phyloP scores from a whole-genome alignment of 257 asterid genomes.

The Scutellaria barbata region DNA sequence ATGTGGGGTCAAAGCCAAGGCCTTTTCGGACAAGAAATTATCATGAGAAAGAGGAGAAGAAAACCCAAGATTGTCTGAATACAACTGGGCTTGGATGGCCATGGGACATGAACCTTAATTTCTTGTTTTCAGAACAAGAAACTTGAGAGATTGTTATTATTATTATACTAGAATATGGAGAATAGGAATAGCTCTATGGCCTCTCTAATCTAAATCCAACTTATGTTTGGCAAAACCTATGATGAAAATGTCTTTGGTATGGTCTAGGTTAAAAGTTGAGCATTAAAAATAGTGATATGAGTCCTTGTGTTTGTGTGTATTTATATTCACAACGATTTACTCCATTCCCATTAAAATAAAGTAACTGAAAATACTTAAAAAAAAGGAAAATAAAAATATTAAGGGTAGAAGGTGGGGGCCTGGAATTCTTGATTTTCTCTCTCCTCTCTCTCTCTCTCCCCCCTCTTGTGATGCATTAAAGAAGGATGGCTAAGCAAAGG shows the following conservation, averaged over 20 bases:
- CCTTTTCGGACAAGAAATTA: slow-evolving; percentile 46
- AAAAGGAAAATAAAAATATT: slow-evolving; percentile 31
- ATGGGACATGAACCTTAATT: slow-evolving; percentile 35
- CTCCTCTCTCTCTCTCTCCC: slow-evolving; percentile 15
- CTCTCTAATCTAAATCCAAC: too few species aligned
- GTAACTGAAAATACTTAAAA: slow-evolving; percentile 50
- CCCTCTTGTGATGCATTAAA: slow-evolving; percentile 48
- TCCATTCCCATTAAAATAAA: slow-evolving; percentile 23
- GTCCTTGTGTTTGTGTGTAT: slow-evolving; percentile 27
- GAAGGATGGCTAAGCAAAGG: slow-evolving; percentile 35
- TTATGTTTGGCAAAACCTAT: slow-evolving; percentile 36
- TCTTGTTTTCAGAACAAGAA: not conserved
- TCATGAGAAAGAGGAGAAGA: slow-evolving; percentile 36
- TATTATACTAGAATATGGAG: too few species aligned
- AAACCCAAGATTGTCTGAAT: slow-evolving; percentile 57
- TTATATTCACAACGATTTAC: slow-evolving; percentile 27
- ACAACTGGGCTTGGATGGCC: slow-evolving; percentile 76
- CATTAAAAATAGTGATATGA: slow-evolving; percentile 27
- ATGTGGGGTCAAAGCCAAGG: slow-evolving; percentile 41
- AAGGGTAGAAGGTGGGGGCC: slow-evolving; percentile 42
- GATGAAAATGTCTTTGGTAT: slow-evolving; percentile 22
- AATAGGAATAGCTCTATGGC: too few species aligned
- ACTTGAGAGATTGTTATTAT: too few species aligned
- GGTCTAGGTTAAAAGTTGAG: slow-evolving; percentile 12
- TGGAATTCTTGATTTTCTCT: slow-evolving; percentile 37